These are phyloP conservation scores for Fusarium sp. DNA, from an alignment of 2,329 filamentous ascomycete genomes.

Conservation along the genomic window DNA sequence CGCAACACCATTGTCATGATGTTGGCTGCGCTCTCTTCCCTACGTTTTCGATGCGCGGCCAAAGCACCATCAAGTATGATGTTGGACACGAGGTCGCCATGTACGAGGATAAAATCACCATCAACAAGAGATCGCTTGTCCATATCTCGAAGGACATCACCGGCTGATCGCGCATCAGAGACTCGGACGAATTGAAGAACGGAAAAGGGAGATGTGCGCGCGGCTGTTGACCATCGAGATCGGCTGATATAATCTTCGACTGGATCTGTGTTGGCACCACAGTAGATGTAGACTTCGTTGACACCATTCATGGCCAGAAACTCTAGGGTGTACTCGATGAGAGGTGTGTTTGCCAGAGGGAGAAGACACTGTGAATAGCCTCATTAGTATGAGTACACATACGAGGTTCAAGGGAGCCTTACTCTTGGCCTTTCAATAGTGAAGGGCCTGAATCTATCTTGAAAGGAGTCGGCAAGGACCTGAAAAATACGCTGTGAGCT, in stretches of 20 bases:
- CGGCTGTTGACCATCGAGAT: conserved; percentile 76
- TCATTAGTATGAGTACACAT: conserved; percentile 32
- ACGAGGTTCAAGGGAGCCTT: conserved; percentile 49
- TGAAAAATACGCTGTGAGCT: conserved; percentile 53
- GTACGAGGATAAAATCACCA: conserved; percentile 91
- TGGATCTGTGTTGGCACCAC: conserved; percentile 85
- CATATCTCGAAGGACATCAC: conserved; percentile 94
- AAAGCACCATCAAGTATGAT: conserved; percentile 84
- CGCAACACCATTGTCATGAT: conserved; percentile 97
- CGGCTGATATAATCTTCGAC: conserved; percentile 87
- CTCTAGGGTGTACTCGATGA: conserved; percentile 98
- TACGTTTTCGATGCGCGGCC: conserved; percentile 81
- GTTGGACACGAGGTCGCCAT: conserved; percentile 93
- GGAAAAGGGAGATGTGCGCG: conserved; percentile 75
- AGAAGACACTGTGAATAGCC: conserved; percentile 79
- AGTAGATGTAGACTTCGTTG: conserved; percentile 94
- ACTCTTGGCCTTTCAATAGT: conserved; percentile 90
- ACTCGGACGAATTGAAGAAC: conserved; percentile 88
- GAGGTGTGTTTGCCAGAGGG: conserved; percentile 89
- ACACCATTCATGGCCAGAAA: conserved; percentile 96
- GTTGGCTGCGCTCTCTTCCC: conserved; percentile 87
- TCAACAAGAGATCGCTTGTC: conserved; percentile 87
- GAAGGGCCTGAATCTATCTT: conserved; percentile 90
- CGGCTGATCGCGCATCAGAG: conserved; percentile 83
- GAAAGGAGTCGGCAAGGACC: conserved; percentile 94